These are phyloP conservation scores for Amniculicola lignicola DNA, from an alignment of 495 filamentous ascomycete species.

Conservation along the genomic window DNA sequence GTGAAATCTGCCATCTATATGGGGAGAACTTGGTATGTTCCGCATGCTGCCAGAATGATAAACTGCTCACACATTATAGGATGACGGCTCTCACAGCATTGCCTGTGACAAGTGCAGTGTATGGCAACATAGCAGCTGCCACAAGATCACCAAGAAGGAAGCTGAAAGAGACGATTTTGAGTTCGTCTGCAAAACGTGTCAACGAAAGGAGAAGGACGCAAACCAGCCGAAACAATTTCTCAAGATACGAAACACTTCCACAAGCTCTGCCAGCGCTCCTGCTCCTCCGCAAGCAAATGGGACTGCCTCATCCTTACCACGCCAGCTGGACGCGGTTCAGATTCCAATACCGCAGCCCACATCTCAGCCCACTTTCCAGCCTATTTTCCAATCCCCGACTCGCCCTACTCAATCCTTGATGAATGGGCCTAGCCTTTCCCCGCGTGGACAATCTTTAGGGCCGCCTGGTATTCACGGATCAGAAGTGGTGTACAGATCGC, in stretches of 20 bases:
- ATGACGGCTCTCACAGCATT: constrained; percentile 89
- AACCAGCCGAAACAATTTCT: constrained; percentile 67
- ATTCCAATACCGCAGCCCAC: constrained; percentile 18
- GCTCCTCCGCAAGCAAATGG: constrained; percentile 32
- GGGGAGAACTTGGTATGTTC: constrained; percentile 68
- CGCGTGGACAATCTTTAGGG: constrained; percentile 37
- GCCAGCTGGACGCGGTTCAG: constrained; percentile 33
- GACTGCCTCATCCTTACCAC: constrained; percentile 16
- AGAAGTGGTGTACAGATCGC: constrained; percentile 26
- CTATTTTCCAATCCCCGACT: constrained; percentile 10
- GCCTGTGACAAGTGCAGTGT: constrained; percentile 94
- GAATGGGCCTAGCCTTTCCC: constrained; percentile 42
- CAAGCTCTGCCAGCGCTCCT: constrained; percentile 33
- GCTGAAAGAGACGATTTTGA: constrained; percentile 85
- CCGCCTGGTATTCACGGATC: constrained; percentile 35
- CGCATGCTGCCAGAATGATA: background rate
- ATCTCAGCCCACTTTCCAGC: constrained; percentile 12
- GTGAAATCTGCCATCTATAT: constrained; percentile 77
- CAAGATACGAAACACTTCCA: constrained; percentile 59
- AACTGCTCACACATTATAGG: constrained; percentile 47
- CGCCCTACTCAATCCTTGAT: constrained; percentile 20
- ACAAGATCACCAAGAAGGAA: constrained; percentile 70
- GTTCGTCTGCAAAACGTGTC: constrained; percentile 80
- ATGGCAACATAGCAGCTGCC: constrained; percentile 93
- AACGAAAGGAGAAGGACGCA: constrained; percentile 60